Base-by-base conservation (phyloP, 352 stramenopile species). In the Pythium brassicae region DNA sequence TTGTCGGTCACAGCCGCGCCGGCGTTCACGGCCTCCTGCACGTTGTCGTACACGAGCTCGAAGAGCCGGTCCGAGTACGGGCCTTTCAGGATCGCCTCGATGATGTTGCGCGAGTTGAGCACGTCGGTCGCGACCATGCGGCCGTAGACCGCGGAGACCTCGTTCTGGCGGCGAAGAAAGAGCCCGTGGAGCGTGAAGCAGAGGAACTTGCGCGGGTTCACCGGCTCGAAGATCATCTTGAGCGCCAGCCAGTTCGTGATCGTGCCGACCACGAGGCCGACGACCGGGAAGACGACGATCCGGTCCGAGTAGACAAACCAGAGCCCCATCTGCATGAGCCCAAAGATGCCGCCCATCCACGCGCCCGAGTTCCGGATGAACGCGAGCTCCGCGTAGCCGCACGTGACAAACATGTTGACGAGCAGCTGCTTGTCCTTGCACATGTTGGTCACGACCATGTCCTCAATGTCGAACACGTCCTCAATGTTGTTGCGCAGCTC, bases 181-280 rank as follows among this genome's bases (percentile, higher is more conserved):
- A 98, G 78, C 25, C 96, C 96, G 50, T 98, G 96, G 11, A 99
- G 78, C 40, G 85, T 96, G 57, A 98, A 87, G 23, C 92, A 86
- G 22, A 87, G 68, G 63, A 97, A 73, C 51, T 81, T 89, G 22
- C 75, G 81, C 8, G 91, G 89, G 39, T 97, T 80, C 45, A 97
- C 80, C 0, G 91, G 91, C 59, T 94, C 75, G 63, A 97, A 97
- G 53, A 97, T 97, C 77, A 97, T 93, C 61, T 96, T 94, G 27
- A 97, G 65, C 50, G 89, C 91, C 32, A 99, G 75, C 89, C 91
- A 98, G 66, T 98, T 98, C n/a, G 97, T 99, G 32, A 98, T 87
- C 12, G 97, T 90, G 14, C 97, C 97, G 8, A 99, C 97, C 39
- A 99, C 86, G 17, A 96, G 69, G 22, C 96, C 96, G n/a, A 96